Percentiles rank a stretch among this genome's conserved stretches.
Conservation (phyloP, 352 stramenopile genomes). For the Saprolegnia diclina region DNA sequence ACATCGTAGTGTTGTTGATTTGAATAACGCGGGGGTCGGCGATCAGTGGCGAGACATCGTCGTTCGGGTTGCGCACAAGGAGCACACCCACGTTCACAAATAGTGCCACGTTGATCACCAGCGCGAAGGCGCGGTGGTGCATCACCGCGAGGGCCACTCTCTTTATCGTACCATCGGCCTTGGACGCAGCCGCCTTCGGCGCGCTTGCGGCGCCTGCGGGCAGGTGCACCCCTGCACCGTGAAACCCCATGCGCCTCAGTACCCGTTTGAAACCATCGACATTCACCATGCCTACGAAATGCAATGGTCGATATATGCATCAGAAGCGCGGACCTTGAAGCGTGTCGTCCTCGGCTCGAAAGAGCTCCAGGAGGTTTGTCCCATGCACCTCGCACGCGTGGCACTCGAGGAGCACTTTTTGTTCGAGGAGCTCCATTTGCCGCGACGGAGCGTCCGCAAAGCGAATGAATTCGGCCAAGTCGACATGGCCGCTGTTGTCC, state of each 20-base stretch:
- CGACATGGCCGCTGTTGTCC: conserved; percentile 12
- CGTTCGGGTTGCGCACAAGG: background rate
- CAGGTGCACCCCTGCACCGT: background rate
- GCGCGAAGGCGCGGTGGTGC: background rate
- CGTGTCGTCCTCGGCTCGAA: background rate
- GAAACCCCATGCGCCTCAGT: conserved; percentile 7
- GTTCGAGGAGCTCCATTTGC: background rate
- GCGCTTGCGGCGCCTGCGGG: too few relatives aligned
- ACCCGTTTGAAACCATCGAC: background rate
- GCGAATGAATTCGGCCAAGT: conserved; percentile 9
- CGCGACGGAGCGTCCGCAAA: conserved; percentile 13
- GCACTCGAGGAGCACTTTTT: conserved; percentile 14
- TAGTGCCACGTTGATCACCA: background rate
- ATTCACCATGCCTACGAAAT: conserved; percentile 3
- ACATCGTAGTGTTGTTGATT: too few relatives aligned
- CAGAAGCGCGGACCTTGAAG: too few relatives aligned
- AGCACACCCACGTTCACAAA: background rate
- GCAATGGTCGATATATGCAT: too few relatives aligned
- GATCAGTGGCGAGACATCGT: background rate
- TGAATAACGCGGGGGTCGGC: background rate
- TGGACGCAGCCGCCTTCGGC: too few relatives aligned
- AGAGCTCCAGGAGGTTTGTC: background rate
- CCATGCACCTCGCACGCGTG: background rate
- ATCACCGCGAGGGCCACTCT: background rate
- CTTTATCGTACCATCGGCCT: too few relatives aligned